Evolutionary conservation across 192 early-diverging fungal genomes (phyloP).

Genomic region (Obelidium mucronatum): DNA sequence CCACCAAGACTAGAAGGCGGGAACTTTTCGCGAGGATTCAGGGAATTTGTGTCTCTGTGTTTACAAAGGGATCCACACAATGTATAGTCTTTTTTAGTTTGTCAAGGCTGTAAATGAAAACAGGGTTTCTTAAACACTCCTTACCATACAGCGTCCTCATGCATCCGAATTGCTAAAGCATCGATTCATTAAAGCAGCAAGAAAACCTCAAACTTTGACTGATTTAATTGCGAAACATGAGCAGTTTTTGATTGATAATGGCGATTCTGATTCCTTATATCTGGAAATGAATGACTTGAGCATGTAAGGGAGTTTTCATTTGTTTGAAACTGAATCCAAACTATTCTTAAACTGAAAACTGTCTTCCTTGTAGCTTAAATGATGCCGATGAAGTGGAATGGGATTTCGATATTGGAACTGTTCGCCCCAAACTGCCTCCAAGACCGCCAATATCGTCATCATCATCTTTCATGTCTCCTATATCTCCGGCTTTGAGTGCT

Average conservation of each 20-base stretch:
- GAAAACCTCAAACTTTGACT: slow-evolving; percentile 84
- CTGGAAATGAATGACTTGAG: slow-evolving; percentile 28
- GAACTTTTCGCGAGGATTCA: slow-evolving; percentile 81
- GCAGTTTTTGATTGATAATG: slow-evolving; percentile 64
- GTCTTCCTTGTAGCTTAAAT: neutral
- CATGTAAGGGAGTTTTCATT: slow-evolving; percentile 8
- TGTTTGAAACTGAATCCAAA: too few relatives aligned
- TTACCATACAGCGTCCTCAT: slow-evolving; percentile 70
- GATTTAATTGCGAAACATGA: slow-evolving; percentile 88
- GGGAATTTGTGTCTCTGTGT: slow-evolving; percentile 89
- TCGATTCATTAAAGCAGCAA: slow-evolving; percentile 82
- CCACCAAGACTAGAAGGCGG: slow-evolving; percentile 83
- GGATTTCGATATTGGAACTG: slow-evolving; percentile 58
- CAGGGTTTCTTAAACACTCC: neutral
- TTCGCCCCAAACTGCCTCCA: slow-evolving; percentile 29
- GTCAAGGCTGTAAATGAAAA: slow-evolving; percentile 19
- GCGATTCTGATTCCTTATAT: slow-evolving; percentile 32
- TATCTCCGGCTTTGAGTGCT: slow-evolving; percentile 8
- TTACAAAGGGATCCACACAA: slow-evolving; percentile 83
- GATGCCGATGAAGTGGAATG: slow-evolving; percentile 42
- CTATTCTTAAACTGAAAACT: too few relatives aligned
- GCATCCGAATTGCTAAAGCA: slow-evolving; percentile 91
- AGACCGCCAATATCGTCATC: neutral
- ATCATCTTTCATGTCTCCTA: neutral
- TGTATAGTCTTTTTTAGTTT: slow-evolving; percentile 50